Evolutionary conservation across 2,329 filamentous ascomycete genomes (phyloP).

Genomic region (Cercospora beticola): DNA sequence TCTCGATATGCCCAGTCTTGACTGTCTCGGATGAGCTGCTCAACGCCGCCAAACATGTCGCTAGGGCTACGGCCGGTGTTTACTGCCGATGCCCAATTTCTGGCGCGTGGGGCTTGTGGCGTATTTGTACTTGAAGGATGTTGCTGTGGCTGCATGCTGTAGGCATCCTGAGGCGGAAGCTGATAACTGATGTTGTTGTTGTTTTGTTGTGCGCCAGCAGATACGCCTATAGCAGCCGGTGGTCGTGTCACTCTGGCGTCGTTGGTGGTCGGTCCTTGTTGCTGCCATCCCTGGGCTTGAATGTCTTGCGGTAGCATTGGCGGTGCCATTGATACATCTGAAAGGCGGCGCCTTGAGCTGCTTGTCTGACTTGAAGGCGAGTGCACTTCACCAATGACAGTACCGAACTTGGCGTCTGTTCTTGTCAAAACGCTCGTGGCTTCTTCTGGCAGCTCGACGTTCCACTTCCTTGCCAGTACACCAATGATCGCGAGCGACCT

Average conservation of each 20-base stretch:
- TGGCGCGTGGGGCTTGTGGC: conserved; percentile 18
- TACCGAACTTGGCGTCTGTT: conserved; percentile 76
- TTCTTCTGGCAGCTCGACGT: conserved; percentile 80
- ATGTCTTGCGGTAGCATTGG: background rate
- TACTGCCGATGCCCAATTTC: conserved; percentile 9
- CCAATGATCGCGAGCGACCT: conserved; percentile 82
- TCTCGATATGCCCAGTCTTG: conserved; percentile 63
- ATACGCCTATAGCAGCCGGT: conserved; percentile 1
- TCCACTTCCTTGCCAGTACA: conserved; percentile 85
- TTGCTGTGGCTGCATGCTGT: conserved; percentile 28
- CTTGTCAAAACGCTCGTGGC: conserved; percentile 72
- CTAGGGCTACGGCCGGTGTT: conserved; percentile 41
- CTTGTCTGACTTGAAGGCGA: conserved; percentile 43
- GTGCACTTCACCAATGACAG: conserved; percentile 61
- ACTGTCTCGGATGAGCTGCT: conserved; percentile 61
- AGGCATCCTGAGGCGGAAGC: conserved; percentile 27
- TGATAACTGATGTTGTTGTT: conserved; percentile 24
- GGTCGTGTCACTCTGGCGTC: background rate
- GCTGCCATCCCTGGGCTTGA: conserved; percentile 18
- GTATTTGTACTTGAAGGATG: conserved; percentile 28
- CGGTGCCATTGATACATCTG: conserved; percentile 16
- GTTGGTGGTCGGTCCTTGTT: background rate
- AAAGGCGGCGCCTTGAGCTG: conserved; percentile 10
- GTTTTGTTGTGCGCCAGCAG: conserved; percentile 13
- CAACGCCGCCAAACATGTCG: conserved; percentile 59